A percentile compares a stretch with the other conserved stretches of the same genome.
phyloP scores from a whole-genome alignment of 148 eudicot species.

The Rhododendron henanense region DNA sequence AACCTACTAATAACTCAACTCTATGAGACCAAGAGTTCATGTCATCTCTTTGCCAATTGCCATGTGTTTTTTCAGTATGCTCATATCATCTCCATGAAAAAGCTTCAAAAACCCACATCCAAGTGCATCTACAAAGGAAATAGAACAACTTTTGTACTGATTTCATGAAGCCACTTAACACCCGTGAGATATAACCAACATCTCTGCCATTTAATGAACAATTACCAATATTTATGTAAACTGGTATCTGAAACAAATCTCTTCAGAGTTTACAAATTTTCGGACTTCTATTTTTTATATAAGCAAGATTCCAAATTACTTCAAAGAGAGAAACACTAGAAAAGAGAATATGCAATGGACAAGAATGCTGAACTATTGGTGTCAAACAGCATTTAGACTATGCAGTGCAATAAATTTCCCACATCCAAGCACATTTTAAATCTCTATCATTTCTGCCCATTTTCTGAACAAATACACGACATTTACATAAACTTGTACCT shows the following conservation, averaged over 20 bases:
- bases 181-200: not conserved
- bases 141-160: not conserved
- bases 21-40: not conserved
- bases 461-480: not conserved
- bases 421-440: not conserved
- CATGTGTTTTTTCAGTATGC: not conserved
- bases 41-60: not conserved
- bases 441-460: not conserved
- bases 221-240: not conserved
- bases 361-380: not conserved
- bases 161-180: not conserved
- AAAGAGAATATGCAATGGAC: not conserved
- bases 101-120: not conserved
- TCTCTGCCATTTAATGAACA: not conserved
- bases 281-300: not conserved
- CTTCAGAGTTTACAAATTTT: not conserved
- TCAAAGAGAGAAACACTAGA: not conserved
- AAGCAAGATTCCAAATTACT: not conserved
- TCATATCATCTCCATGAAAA: not conserved
- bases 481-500: not conserved
- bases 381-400: not conserved
- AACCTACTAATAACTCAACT: not conserved
- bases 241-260: not conserved
- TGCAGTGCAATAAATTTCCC: not conserved
- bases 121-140: not conserved